These are phyloP conservation scores for Penicillium longicatenatum DNA, from an alignment of 495 filamentous ascomycete species.

Conservation along the genomic window DNA sequence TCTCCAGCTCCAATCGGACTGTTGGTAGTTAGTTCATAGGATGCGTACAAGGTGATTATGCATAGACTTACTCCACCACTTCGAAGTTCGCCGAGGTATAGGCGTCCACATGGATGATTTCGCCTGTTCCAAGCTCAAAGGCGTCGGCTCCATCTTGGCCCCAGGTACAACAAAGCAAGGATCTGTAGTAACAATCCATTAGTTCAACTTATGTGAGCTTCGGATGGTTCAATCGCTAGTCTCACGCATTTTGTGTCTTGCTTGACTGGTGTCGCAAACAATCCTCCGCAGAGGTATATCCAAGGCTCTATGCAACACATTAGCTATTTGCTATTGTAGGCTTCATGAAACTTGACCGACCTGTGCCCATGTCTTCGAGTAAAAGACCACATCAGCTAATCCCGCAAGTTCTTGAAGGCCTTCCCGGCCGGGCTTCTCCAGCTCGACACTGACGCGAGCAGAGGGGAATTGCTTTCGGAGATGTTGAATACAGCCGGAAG, in stretches of 20 bases:
- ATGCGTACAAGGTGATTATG: background rate
- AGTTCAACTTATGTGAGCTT: background rate
- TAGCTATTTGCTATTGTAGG: constrained; percentile 4
- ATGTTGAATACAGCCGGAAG: constrained; percentile 60
- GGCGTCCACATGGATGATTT: constrained; percentile 47
- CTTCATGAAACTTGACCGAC: constrained; percentile 41
- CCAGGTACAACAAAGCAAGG: constrained; percentile 68
- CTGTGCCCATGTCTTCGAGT: constrained; percentile 69
- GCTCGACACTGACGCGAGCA: constrained; percentile 64
- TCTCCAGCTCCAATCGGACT: constrained; percentile 74
- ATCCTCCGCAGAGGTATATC: constrained; percentile 51
- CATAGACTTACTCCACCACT: constrained; percentile 63
- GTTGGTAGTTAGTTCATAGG: background rate
- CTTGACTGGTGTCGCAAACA: constrained; percentile 50
- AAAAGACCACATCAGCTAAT: constrained; percentile 69
- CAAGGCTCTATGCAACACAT: constrained; percentile 36
- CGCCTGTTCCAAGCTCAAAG: constrained; percentile 40
- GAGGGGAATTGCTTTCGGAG: constrained; percentile 50
- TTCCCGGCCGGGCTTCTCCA: constrained; percentile 65
- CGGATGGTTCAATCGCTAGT: background rate
- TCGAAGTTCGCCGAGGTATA: constrained; percentile 38
- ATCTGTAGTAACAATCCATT: constrained; percentile 33
- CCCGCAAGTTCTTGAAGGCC: constrained; percentile 63
- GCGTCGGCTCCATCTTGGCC: constrained; percentile 60
- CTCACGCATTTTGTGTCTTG: constrained; percentile 45